A percentile compares a stretch with the other conserved stretches of the same genome.
phyloP scores from a whole-genome alignment of 2,329 filamentous ascomycete genomes.

The Torrubiellomyces zombiae region DNA sequence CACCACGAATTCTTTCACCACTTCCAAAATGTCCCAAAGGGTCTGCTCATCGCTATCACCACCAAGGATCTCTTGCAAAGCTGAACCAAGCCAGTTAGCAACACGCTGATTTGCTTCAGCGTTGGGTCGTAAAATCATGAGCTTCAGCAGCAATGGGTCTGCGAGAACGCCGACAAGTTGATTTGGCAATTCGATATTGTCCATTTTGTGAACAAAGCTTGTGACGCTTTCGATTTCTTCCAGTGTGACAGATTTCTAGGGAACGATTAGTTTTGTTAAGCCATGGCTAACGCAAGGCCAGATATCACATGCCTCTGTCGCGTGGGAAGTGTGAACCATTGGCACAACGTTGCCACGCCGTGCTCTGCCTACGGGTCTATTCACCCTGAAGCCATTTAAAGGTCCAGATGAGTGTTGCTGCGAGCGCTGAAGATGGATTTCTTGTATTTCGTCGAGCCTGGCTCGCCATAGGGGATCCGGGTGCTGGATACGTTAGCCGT shows the following conservation, averaged over 20 bases:
- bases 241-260: conserved; percentile 45
- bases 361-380: conserved; percentile 23
- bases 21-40: conserved; percentile 35
- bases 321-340: conserved; percentile 56
- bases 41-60: conserved; percentile 31
- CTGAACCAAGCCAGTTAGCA: conserved; percentile 40
- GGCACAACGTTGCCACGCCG: conserved; percentile 34
- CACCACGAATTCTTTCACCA: conserved; percentile 37
- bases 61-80: conserved; percentile 36
- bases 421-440: conserved; percentile 31
- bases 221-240: conserved; percentile 63
- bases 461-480: conserved; percentile 62
- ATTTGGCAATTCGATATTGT: conserved; percentile 66
- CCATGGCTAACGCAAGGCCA: background rate
- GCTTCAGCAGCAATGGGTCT: conserved; percentile 64
- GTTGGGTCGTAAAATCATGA: conserved; percentile 48
- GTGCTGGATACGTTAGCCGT: conserved; percentile 29
- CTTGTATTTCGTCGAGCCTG: conserved; percentile 51
- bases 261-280: too few relatives aligned
- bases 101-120: conserved; percentile 33
- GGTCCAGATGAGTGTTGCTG: conserved; percentile 18
- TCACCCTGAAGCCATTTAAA: conserved; percentile 44
- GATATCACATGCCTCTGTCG: conserved; percentile 38
- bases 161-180: conserved; percentile 63
- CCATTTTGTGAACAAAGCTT: conserved; percentile 54